phyloP scores from a whole-genome alignment of 176 grass and related monocot genomes.

The Eleusine coracana region DNA sequence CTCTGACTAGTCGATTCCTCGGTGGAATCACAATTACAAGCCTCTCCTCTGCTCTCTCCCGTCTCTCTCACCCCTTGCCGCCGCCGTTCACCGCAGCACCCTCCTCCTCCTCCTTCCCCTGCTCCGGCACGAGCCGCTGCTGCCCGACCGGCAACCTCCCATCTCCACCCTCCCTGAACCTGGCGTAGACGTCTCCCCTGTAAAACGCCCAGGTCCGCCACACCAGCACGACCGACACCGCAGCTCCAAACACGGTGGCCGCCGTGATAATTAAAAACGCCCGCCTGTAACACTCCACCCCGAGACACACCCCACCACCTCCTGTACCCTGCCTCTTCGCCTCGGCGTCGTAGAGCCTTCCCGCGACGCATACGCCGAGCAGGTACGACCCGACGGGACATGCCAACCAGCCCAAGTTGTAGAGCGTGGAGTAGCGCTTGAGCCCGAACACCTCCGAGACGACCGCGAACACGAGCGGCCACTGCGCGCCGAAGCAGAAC shows the following conservation, averaged over 20 bases:
- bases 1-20: too few relatives aligned
- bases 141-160: constrained; percentile 6
- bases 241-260: constrained; percentile 48
- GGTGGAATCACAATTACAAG: too few relatives aligned
- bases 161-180: constrained; percentile 44
- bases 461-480: constrained; percentile 72
- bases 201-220: constrained; percentile 79
- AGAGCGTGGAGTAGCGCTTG: constrained; percentile 91
- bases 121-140: constrained; percentile 9
- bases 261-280: constrained; percentile 71
- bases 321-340: constrained; percentile 42
- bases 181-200: constrained; percentile 72
- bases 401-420: constrained; percentile 77
- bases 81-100: neutral
- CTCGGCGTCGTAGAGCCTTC: constrained; percentile 62
- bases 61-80: neutral
- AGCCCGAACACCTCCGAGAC: constrained; percentile 89
- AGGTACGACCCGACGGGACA: constrained; percentile 68
- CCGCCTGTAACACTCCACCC: constrained; percentile 57
- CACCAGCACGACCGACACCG: constrained; percentile 67
- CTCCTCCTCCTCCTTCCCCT: neutral
- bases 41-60: neutral
- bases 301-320: constrained; percentile 44
- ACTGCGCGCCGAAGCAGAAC: constrained; percentile 93
- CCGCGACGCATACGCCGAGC: constrained; percentile 65